Conservation (phyloP, 176 grass and related monocot species). For the Hyparrhenia diplandra region DNA sequence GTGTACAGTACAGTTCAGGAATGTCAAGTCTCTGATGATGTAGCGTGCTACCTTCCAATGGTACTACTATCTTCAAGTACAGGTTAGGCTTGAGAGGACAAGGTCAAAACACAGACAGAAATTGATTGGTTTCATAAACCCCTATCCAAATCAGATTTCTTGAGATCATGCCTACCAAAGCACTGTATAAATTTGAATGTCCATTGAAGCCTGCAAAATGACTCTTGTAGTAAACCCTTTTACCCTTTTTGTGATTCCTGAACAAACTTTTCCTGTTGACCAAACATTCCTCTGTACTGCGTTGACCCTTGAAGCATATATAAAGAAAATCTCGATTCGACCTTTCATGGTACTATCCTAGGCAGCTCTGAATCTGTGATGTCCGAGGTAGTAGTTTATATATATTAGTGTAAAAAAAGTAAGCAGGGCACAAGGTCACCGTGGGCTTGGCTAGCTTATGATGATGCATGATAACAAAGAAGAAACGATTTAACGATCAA, state of each 20-base stretch:
- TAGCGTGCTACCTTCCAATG: background rate
- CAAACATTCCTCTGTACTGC: background rate
- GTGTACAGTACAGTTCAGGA: background rate
- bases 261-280: background rate
- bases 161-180: background rate
- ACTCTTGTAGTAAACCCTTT: too few relatives aligned
- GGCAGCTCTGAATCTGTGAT: background rate
- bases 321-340: background rate
- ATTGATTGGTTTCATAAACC: background rate
- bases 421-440: background rate
- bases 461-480: too few relatives aligned
- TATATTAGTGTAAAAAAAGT: background rate
- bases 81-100: background rate
- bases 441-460: background rate
- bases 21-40: background rate
- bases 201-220: too few relatives aligned
- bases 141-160: background rate
- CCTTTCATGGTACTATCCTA: background rate
- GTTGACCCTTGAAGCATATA: background rate
- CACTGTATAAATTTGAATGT: too few relatives aligned
- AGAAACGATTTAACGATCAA: too few relatives aligned
- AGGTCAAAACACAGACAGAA: background rate
- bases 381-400: background rate
- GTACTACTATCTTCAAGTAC: background rate
- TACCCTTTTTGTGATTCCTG: background rate